Evolutionary conservation across 257 asterid genomes (phyloP), one percentile per base, ranked within the genome.

Genomic region (Nicotiana tomentosiformis): DNA sequence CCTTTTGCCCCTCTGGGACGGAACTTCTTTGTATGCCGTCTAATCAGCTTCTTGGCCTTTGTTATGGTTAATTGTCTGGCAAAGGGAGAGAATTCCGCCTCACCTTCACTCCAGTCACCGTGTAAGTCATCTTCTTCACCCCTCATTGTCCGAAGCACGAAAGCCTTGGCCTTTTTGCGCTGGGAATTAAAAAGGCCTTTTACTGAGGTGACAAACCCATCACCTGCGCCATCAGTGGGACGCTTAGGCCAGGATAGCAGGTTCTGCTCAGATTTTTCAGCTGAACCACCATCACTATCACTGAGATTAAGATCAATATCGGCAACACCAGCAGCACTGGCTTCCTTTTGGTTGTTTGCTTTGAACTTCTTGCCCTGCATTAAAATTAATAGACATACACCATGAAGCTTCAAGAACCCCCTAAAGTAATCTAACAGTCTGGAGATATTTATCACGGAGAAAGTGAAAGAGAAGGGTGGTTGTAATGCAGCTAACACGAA

Each of bases 71-170:
- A 89, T 88, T 96, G 98, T 84, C 98, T 90, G 55, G 98, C 93
- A 33, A 92, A 90, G 11, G 99, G 99, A 78, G 99, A 96, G 90
- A 92, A 96, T 83, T 94, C 99, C 15, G 98, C 97, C 82, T 96
- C 99, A 66, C 98, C 93, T 85, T 96, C 99, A 82, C 99, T 96
- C 97, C 97, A 93, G 55, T 94, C 99, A 26, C 90, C 98, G 43
- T 88, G 94, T 65, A 88, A 86, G 85, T 95, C 99, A 86, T 89
- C 91, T 86, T 93, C 97, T 62, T 96, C 98, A 70, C 99, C 99
- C 89, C 98, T 96, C 99, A 96, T 96, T 65, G 99, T 96, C 82
- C 97, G 92, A 49, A 94, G 90, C 84, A 96, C 98, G 86, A 96
- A 96, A 70, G 98, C 98, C 89, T 91, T 96, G 60, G 99, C 99